Conservation (phyloP, 148 eudicot species). For the Camellia japonica region DNA sequence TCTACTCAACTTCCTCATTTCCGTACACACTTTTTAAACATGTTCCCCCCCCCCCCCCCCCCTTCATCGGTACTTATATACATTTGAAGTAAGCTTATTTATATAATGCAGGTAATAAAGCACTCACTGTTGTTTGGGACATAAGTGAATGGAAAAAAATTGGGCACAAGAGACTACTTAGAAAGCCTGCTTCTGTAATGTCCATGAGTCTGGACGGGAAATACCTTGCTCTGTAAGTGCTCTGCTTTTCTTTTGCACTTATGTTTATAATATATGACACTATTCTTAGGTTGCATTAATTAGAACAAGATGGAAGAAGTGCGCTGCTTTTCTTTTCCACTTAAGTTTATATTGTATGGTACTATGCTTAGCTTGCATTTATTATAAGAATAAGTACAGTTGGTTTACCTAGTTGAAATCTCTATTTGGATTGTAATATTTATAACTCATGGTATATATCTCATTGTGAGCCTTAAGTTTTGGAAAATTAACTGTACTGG, state of each 20-base stretch:
- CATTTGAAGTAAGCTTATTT: neutral
- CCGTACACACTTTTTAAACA: neutral
- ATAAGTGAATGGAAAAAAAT: slow-evolving; percentile 90
- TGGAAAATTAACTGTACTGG: neutral
- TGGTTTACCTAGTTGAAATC: neutral
- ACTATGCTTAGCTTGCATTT: no score
- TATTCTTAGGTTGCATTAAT: no score
- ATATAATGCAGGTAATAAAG: slow-evolving; percentile 49
- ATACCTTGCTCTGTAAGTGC: slow-evolving; percentile 88
- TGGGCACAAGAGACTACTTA: slow-evolving; percentile 72
- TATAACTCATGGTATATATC: neutral
- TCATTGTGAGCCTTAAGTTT: neutral
- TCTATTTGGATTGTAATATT: neutral
- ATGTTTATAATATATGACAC: slow-evolving; percentile 5
- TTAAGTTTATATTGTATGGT: slow-evolving; percentile 6
- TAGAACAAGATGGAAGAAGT: slow-evolving; percentile 28
- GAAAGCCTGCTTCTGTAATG: slow-evolving; percentile 82
- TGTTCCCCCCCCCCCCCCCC: neutral
- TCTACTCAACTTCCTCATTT: neutral
- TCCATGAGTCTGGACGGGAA: slow-evolving; percentile 86
- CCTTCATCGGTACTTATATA: neutral
- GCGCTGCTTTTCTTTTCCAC: slow-evolving; percentile 11
- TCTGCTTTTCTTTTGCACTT: slow-evolving; percentile 4
- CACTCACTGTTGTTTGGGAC: slow-evolving; percentile 83
- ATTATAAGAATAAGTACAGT: neutral